These are phyloP conservation scores for Nakaseomyces bracarensis DNA, from an alignment of 1,139 yeast genomes.

Conservation along the genomic window DNA sequence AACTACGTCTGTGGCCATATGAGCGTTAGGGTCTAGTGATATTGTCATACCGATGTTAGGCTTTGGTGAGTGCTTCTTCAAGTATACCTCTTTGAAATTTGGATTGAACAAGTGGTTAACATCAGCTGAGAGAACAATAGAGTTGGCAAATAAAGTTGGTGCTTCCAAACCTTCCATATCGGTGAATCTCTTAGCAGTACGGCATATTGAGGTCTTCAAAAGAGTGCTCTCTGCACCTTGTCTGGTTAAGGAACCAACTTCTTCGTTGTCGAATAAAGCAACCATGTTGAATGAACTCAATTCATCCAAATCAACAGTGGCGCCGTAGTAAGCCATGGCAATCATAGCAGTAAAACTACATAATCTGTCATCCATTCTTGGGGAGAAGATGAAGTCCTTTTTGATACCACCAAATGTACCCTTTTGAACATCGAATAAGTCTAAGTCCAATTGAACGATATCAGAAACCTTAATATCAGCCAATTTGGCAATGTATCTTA, in stretches of 20 bases:
- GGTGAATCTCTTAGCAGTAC: conserved; percentile 36
- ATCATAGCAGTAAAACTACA: conserved; percentile 54
- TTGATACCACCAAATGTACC: conserved; percentile 55
- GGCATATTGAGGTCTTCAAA: conserved; percentile 31
- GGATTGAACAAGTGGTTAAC: conserved; percentile 61
- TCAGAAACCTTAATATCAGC: conserved; percentile 44
- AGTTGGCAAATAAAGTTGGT: conserved; percentile 42
- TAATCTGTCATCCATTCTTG: conserved; percentile 58
- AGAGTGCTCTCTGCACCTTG: conserved; percentile 54
- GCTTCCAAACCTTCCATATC: conserved; percentile 17
- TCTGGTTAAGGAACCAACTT: conserved; percentile 51
- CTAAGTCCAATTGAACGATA: conserved; percentile 51
- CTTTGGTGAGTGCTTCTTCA: conserved; percentile 66
- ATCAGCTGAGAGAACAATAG: conserved; percentile 56
- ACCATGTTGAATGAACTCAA: conserved; percentile 41
- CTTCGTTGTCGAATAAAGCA: conserved; percentile 53
- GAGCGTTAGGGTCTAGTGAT: conserved; percentile 67
- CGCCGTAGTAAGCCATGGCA: conserved; percentile 40
- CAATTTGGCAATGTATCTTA: conserved; percentile 48
- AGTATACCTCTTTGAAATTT: conserved; percentile 51
- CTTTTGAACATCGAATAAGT: conserved; percentile 55
- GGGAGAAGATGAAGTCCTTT: conserved; percentile 55
- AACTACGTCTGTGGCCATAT: conserved; percentile 72
- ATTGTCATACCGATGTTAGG: conserved; percentile 71
- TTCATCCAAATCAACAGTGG: conserved; percentile 18